These are phyloP conservation scores for Boehmeria nivea DNA, from an alignment of 306 rosid genomes.

Conservation along the genomic window DNA sequence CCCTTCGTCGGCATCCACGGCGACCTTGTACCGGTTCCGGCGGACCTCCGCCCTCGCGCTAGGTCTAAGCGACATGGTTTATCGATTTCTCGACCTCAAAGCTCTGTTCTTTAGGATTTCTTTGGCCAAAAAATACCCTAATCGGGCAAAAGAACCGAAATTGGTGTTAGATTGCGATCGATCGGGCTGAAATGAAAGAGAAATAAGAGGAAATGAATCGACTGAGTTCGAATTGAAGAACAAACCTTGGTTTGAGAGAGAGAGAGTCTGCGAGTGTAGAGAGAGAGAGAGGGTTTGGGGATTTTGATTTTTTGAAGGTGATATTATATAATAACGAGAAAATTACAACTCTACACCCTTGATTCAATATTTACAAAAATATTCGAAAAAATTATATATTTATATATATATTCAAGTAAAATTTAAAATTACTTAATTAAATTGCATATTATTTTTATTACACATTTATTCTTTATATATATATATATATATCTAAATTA, in stretches of 20 bases:
- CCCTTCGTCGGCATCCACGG: slow-evolving; percentile 89
- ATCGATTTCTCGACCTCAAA: neutral
- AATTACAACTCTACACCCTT: too few species aligned
- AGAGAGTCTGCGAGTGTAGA: slow-evolving; percentile 4
- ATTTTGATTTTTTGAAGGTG: slow-evolving; percentile 9
- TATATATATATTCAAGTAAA: too few species aligned
- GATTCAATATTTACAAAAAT: too few species aligned
- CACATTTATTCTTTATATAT: too few species aligned
- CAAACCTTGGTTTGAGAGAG: slow-evolving; percentile 20
- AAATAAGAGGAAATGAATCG: slow-evolving; percentile 5
- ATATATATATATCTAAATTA: too few species aligned
- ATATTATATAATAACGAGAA: neutral
- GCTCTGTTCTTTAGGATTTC: neutral
- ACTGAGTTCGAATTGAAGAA: slow-evolving; percentile 10
- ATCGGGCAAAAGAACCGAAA: neutral
- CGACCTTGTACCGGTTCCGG: slow-evolving; percentile 88
- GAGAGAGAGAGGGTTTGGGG: neutral
- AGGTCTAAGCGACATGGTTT: slow-evolving; percentile 75
- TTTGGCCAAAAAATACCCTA: neutral
- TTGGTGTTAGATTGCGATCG: neutral
- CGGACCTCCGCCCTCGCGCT: slow-evolving; percentile 82
- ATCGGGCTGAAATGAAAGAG: neutral
- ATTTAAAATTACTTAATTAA: too few species aligned
- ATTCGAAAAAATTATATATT: too few species aligned
- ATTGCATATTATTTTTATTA: too few species aligned